A percentile compares a stretch with the other conserved stretches of the same genome.
Conservation (phyloP, 306 rosid species). For the Inga laurina region DNA sequence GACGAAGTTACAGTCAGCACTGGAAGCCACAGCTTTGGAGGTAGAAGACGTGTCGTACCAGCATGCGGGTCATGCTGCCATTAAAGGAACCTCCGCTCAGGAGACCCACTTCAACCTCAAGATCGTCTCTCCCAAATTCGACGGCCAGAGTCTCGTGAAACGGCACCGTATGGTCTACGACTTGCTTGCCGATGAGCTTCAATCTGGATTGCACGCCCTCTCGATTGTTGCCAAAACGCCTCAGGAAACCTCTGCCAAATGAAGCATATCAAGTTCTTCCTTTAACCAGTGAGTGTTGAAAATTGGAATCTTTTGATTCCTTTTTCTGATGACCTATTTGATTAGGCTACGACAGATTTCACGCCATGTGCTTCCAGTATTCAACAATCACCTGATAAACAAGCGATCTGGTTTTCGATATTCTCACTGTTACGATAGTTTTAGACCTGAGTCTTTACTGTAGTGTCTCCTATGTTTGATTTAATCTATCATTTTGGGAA, state of each 20-base stretch:
- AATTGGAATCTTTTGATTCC: conserved; percentile 8
- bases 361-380: neutral
- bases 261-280: neutral
- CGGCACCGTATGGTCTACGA: conserved; percentile 70
- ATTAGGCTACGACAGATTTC: neutral
- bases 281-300: neutral
- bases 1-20: conserved; percentile 64
- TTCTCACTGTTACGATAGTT: neutral
- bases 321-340: neutral
- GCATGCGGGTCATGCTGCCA: conserved; percentile 86
- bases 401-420: neutral
- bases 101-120: conserved; percentile 86
- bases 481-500: neutral
- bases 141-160: conserved; percentile 68
- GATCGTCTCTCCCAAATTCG: conserved; percentile 73
- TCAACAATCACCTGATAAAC: neutral
- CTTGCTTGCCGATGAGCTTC: conserved; percentile 59
- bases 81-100: conserved; percentile 41
- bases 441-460: neutral
- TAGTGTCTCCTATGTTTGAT: neutral
- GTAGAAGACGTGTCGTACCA: conserved; percentile 87
- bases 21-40: conserved; percentile 67
- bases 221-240: conserved; percentile 67
- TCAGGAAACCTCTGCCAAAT: conserved; percentile 26
- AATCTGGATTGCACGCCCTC: conserved; percentile 64